Evolutionary conservation across 1,139 yeast genomes (phyloP).

Genomic region (Pneumocystis wakefieldiae): DNA sequence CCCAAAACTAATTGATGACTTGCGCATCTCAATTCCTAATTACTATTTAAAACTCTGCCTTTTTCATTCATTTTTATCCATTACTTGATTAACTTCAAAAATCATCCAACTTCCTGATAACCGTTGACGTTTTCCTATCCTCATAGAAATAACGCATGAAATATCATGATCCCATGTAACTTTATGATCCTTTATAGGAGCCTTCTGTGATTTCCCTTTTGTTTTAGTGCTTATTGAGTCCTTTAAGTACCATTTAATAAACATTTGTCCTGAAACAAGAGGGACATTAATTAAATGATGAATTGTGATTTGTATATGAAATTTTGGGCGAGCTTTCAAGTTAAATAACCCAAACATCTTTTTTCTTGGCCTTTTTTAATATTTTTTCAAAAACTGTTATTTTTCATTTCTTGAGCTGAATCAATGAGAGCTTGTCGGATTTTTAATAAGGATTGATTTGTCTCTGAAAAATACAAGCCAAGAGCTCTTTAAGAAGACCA

Average conservation of each 20-base stretch:
- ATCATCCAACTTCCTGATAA: conserved; percentile 20
- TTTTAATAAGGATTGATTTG: not conserved
- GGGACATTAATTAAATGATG: conserved; percentile 71
- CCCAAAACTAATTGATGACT: conserved; percentile 42
- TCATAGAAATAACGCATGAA: conserved; percentile 29
- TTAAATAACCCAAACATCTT: not conserved
- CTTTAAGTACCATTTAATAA: conserved; percentile 42
- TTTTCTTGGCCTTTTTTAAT: not conserved
- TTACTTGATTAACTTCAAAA: conserved; percentile 23
- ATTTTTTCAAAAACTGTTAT: not conserved
- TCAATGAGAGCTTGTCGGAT: not conserved
- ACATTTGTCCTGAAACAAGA: conserved; percentile 55
- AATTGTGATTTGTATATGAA: conserved; percentile 43
- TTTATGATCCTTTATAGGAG: conserved; percentile 34
- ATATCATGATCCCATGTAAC: conserved; percentile 35
- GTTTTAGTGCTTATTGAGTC: conserved; percentile 31
- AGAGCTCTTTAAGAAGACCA: no score
- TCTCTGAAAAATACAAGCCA: no score
- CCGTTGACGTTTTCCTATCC: conserved; percentile 25
- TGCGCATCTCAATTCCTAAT: conserved; percentile 22
- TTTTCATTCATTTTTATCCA: not conserved
- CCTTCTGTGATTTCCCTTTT: conserved; percentile 33
- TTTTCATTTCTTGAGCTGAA: not conserved
- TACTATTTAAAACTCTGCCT: not conserved
- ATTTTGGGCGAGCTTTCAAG: conserved; percentile 30